Base-by-base conservation (phyloP, 1,284 basidiomycete species). In the Pseudozyma sp. region DNA sequence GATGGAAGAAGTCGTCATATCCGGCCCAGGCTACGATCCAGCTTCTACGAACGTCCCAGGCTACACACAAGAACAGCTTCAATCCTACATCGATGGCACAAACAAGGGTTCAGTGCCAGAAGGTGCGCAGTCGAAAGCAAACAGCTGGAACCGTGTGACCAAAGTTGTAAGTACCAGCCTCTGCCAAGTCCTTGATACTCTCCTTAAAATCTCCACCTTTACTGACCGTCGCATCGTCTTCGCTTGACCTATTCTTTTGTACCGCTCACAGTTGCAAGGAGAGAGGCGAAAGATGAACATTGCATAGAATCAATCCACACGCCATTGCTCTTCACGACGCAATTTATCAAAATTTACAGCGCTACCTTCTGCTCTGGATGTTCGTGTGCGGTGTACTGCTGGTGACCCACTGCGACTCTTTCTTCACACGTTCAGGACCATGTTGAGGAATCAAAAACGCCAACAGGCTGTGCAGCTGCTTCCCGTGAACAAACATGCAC, bases 1-100 rank as follows among this genome's bases (percentile, higher is more conserved):
- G 34, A 71, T 85, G 70, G 83, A 85, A 51, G 82, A 85, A 51
- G 77, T 85, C 14, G 76, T 83, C 44, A 74, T 85, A 59, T 77
- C 71, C 4, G 76, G 75, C 4, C 81, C 81, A 10, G 54, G 58
- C 21, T 82, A 82, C 58, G 79, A 80, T 51, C 62, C 64, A 16
- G 62, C 68, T 12, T 76, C 79, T 8, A 80, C 81, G 14, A 71
- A 80, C 44, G 79, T 83, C 11, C 81, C 82, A 3, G 57, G 67
- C 35, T 64, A 77, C 13, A 63, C 72, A 9, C 70, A 63, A 34
- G 66, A 70, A n/a, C 75, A 81, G 35, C 68, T 81, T 5, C 72
- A 76, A 31, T 68, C 70, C 8, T 69, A 68, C 36, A 59, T 78
- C 51, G 64, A 74, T 51, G 75, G 75, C 18, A 68, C 73, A 16